phyloP scores from a whole-genome alignment of 75 land plant genomes.

The Larix kaempferi region DNA sequence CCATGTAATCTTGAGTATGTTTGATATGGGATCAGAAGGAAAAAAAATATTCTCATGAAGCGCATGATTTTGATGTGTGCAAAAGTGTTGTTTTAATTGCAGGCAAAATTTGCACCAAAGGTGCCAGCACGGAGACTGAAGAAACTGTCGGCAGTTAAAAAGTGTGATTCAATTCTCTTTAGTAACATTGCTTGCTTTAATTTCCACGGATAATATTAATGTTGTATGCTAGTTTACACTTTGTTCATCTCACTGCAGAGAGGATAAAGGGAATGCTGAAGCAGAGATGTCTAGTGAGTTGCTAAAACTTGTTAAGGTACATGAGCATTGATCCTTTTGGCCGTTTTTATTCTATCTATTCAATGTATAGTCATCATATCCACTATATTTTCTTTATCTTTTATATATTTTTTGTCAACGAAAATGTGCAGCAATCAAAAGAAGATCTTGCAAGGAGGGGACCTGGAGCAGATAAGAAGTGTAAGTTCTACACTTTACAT shows the following conservation, averaged over 20 bases:
- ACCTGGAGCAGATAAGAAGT: conserved; percentile 2
- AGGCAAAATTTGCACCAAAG: conserved; percentile 12
- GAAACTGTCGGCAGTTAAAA: not conserved
- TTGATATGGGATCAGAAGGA: not conserved
- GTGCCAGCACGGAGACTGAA: conserved; percentile 3
- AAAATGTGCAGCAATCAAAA: conserved; percentile 11
- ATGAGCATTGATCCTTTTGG: not conserved
- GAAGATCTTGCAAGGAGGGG: not conserved
- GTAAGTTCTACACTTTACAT: not conserved
- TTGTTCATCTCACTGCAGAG: not conserved
- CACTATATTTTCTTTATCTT: not conserved
- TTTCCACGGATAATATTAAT: not conserved
- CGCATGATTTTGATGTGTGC: conserved; percentile 1
- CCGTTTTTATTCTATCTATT: not conserved
- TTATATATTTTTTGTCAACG: not conserved
- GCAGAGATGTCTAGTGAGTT: conserved; percentile 2
- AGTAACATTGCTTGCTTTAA: not conserved
- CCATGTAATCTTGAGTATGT: too few species aligned
- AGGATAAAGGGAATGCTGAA: not conserved
- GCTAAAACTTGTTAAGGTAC: conserved; percentile 14
- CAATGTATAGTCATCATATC: not conserved
- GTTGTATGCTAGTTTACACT: not conserved
- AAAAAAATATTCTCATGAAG: not conserved
- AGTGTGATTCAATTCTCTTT: not conserved
- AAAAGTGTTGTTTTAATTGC: not conserved